Evolutionary conservation across 78 protist species (phyloP).

Genomic region (Pigoraptor vietnamica): DNA sequence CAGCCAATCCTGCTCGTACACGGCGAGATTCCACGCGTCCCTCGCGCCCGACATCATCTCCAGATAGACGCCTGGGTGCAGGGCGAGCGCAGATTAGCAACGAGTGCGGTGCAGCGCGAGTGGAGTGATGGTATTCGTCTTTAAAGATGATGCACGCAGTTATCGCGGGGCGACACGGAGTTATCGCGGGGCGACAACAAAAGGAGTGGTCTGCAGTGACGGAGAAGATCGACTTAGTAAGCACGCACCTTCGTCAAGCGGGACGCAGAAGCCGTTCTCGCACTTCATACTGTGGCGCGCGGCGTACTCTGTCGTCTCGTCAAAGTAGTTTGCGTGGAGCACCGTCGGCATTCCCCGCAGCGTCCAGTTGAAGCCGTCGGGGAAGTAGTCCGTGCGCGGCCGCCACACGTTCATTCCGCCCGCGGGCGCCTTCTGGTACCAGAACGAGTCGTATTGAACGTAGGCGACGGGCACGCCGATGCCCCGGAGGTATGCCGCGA

Average conservation of each 20-base stretch:
- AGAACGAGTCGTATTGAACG: background rate
- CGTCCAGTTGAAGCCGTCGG: background rate
- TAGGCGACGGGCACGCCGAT: background rate
- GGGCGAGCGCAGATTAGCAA: background rate
- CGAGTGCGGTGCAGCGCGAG: too few relatives aligned
- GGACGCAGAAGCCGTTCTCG: background rate
- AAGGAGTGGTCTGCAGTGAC: background rate
- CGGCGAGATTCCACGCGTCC: background rate
- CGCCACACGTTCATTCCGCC: background rate
- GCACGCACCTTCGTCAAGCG: background rate
- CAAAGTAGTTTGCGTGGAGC: background rate
- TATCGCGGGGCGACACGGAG: too few relatives aligned
- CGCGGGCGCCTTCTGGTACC: background rate
- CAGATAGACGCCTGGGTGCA: background rate
- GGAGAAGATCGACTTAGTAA: background rate
- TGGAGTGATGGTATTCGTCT: too few relatives aligned
- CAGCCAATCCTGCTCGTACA: background rate
- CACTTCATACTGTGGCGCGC: background rate
- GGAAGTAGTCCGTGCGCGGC: background rate
- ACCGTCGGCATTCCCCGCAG: background rate
- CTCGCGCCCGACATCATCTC: background rate
- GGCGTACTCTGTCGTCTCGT: background rate
- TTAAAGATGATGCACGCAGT: too few relatives aligned
- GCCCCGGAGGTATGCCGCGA: background rate
- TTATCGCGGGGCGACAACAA: background rate